Conservation (phyloP, 768 basidiomycete species). For the Hypholoma sublateritium region DNA sequence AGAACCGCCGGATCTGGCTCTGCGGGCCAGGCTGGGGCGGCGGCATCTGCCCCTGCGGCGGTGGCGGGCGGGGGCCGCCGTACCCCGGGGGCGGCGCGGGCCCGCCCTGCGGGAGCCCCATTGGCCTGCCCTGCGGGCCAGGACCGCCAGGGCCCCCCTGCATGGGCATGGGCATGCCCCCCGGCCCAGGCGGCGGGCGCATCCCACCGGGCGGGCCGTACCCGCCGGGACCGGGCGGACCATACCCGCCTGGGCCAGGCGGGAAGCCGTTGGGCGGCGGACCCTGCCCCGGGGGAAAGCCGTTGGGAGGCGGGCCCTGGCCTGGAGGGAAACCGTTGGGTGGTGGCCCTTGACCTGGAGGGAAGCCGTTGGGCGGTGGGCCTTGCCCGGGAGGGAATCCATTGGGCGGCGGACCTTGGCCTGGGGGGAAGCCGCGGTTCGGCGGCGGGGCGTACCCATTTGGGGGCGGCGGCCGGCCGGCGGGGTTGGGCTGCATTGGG, state of each 20-base stretch:
- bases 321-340: constrained; percentile 19
- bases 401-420: constrained; percentile 25
- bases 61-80: constrained; percentile 30
- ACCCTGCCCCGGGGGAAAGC: constrained; percentile 12
- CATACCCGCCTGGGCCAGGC: constrained; percentile 12
- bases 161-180: neutral
- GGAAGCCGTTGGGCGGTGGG: constrained; percentile 29
- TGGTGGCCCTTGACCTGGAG: constrained; percentile 25
- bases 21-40: constrained; percentile 22
- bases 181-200: constrained; percentile 9
- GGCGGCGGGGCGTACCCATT: constrained; percentile 33
- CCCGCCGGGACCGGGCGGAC: constrained; percentile 4
- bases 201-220: constrained; percentile 2
- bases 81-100: constrained; percentile 27
- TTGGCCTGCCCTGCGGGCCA: constrained; percentile 20
- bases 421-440: constrained; percentile 32
- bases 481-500: constrained; percentile 16
- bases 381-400: constrained; percentile 29
- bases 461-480: constrained; percentile 21
- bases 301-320: constrained; percentile 5
- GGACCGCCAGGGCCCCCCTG: constrained; percentile 5
- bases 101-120: constrained; percentile 17
- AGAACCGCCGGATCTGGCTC: constrained; percentile 32
- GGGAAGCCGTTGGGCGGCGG: constrained; percentile 12
- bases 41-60: constrained; percentile 14